phyloP scores from a whole-genome alignment of 306 rosid species.

The Quercus rubra region DNA sequence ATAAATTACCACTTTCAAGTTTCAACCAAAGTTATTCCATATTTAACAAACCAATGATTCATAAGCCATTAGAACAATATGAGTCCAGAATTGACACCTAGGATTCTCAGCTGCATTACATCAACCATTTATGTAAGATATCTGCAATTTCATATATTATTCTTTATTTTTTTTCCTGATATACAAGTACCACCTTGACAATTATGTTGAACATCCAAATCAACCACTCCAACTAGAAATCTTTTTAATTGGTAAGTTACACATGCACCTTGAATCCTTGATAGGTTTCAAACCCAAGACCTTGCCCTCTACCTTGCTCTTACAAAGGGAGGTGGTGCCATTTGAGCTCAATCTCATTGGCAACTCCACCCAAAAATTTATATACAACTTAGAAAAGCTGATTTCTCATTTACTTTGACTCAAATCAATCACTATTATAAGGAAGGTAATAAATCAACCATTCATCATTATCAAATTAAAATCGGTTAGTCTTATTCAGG shows the following conservation, averaged over 20 bases:
- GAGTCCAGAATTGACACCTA: background rate
- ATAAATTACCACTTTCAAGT: background rate
- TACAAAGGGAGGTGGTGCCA: no score
- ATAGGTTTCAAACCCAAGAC: no score
- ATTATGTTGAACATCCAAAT: background rate
- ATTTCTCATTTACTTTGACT: background rate
- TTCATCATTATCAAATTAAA: background rate
- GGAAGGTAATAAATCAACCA: background rate
- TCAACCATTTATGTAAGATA: background rate
- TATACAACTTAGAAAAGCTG: background rate
- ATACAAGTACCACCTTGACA: background rate
- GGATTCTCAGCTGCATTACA: background rate
- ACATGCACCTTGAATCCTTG: no score
- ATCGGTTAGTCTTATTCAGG: background rate
- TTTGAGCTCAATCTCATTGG: no score
- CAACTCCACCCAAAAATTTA: no score
- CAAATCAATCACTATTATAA: background rate
- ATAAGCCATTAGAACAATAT: background rate
- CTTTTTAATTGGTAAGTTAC: no score
- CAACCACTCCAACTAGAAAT: background rate
- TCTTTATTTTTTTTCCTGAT: background rate
- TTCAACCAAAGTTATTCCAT: background rate
- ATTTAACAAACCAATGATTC: background rate
- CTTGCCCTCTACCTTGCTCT: no score
- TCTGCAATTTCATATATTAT: background rate